Percentiles rank a stretch among this genome's conserved stretches.
Conservation (phyloP, 129 eudicot species). For the Flaveria sonorensis region DNA sequence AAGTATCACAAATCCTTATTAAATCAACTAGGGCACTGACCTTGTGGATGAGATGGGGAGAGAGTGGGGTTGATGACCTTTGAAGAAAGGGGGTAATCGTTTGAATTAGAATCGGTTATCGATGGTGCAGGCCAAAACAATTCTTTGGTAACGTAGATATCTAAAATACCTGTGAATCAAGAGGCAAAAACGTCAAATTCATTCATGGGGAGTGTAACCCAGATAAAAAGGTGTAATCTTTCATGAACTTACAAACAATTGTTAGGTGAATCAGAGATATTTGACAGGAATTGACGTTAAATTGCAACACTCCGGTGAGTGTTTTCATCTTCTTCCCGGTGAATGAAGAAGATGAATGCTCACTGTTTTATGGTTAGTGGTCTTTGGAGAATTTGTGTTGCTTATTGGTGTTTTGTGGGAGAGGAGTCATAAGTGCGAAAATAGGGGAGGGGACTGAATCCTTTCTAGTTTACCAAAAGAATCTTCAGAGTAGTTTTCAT, state of each 20-base stretch:
- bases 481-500: too few species aligned
- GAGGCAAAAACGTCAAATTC: not conserved
- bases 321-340: not conserved
- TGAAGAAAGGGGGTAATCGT: conserved; percentile 55
- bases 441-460: not conserved
- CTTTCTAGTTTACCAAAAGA: not conserved
- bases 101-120: conserved; percentile 36
- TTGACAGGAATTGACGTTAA: conserved; percentile 34
- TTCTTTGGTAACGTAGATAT: conserved; percentile 42
- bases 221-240: conserved; percentile 4
- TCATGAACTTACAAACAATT: conserved; percentile 37
- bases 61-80: conserved; percentile 92
- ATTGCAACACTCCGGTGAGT: conserved; percentile 39
- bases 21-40: conserved; percentile 43
- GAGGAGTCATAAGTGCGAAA: conserved; percentile 31
- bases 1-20: not conserved
- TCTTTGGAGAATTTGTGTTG: conserved; percentile 5
- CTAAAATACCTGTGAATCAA: conserved; percentile 50
- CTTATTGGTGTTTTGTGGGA: conserved; percentile 37
- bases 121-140: conserved; percentile 83
- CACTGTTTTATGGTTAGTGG: conserved; percentile 28
- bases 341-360: conserved; percentile 12
- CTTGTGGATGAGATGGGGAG: conserved; percentile 87
- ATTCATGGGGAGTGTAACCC: not conserved
- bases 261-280: conserved; percentile 38